Evolutionary conservation across 2,329 filamentous ascomycete species (phyloP).

Genomic region (Didymella pinodella): DNA sequence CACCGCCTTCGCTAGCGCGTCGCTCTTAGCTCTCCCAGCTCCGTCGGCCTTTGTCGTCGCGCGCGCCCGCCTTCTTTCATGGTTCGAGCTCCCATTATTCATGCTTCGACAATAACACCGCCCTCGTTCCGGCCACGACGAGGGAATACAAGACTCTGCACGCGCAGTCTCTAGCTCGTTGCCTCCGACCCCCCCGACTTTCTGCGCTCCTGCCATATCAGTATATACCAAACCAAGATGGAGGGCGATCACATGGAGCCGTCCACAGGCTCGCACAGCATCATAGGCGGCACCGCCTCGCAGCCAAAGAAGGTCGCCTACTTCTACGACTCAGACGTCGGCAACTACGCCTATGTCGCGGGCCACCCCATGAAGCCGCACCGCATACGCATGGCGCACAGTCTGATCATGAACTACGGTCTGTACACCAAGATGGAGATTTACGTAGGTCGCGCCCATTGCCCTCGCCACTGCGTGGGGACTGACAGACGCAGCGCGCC

Average conservation of each 20-base stretch:
- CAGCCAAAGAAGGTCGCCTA: slow-evolving; percentile 84
- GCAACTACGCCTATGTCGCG: slow-evolving; percentile 93
- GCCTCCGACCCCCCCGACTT: background rate
- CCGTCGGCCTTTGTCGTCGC: slow-evolving; percentile 11
- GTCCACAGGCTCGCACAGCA: slow-evolving; percentile 18
- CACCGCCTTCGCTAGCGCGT: slow-evolving; percentile 1
- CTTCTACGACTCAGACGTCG: slow-evolving; percentile 98
- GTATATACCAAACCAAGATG: slow-evolving; percentile 20
- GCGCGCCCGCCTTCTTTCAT: slow-evolving; percentile 12
- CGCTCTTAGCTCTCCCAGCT: slow-evolving; percentile 19
- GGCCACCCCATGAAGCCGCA: slow-evolving; percentile 74
- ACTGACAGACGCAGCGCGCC: slow-evolving; percentile 43
- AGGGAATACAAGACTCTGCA: background rate
- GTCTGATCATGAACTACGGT: slow-evolving; percentile 75
- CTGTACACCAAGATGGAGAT: slow-evolving; percentile 79
- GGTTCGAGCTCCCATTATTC: slow-evolving; percentile 2
- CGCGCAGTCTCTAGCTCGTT: background rate
- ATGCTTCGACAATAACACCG: slow-evolving; percentile 6
- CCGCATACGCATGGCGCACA: slow-evolving; percentile 70
- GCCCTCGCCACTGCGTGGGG: background rate
- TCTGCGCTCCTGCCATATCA: background rate
- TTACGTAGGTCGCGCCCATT: slow-evolving; percentile 59
- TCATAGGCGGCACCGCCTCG: slow-evolving; percentile 36
- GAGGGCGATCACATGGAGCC: slow-evolving; percentile 29
- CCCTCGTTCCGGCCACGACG: background rate